A percentile compares a stretch with the other conserved stretches of the same genome.
Conservation (phyloP, 169 alveolate genomes). For the Eimeria falciformis region DNA sequence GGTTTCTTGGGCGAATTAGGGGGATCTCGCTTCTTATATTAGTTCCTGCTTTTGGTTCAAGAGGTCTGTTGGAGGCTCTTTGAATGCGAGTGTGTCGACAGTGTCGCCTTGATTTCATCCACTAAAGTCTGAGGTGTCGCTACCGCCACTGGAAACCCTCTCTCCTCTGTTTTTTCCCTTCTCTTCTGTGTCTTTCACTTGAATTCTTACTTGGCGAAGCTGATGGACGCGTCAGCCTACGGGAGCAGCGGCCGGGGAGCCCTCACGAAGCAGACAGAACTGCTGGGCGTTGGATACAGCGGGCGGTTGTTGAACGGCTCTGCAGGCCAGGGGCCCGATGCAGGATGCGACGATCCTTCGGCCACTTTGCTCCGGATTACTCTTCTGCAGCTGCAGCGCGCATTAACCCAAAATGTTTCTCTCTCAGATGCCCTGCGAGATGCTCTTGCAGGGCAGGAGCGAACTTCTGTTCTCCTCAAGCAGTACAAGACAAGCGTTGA, state of each 20-base stretch:
- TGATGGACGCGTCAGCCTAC: neutral
- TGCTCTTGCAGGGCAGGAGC: neutral
- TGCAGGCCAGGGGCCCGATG: neutral
- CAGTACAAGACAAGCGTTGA: neutral
- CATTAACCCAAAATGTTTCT: neutral
- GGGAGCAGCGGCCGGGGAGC: neutral
- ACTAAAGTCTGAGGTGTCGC: too few species aligned
- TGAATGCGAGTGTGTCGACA: too few species aligned
- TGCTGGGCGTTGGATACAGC: neutral
- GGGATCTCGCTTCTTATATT: too few species aligned
- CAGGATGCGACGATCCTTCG: constrained; percentile 6
- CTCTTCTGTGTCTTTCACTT: too few species aligned
- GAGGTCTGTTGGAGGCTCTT: too few species aligned
- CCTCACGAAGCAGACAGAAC: neutral
- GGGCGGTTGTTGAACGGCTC: neutral
- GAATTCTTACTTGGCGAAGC: too few species aligned
- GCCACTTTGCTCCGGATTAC: neutral
- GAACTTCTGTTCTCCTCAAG: neutral
- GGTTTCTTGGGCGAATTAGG: too few species aligned
- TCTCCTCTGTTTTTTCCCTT: too few species aligned
- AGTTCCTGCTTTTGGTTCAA: too few species aligned
- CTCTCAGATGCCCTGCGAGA: neutral
- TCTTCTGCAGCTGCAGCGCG: constrained; percentile 28
- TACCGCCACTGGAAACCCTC: too few species aligned
- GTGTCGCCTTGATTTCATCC: too few species aligned